These are phyloP conservation scores for Chaetomiaceae sp. DNA, from an alignment of 2,329 filamentous ascomycete species.

Conservation along the genomic window DNA sequence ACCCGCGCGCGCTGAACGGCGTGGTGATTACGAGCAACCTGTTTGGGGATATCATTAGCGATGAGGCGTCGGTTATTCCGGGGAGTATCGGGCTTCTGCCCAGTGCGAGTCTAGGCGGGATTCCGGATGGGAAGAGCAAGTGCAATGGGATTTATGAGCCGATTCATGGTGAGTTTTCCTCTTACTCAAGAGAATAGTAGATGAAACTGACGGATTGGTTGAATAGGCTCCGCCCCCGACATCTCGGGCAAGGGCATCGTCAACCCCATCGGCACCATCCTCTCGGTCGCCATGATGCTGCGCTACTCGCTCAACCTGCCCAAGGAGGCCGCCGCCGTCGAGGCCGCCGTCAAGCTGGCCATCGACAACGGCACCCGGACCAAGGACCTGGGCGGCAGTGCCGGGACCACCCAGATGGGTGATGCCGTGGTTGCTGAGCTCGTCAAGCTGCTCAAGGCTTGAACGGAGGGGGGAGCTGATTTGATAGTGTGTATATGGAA, in stretches of 20 bases:
- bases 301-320: conserved; percentile 83
- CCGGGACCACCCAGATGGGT: conserved; percentile 68
- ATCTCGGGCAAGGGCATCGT: conserved; percentile 90
- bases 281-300: conserved; percentile 93
- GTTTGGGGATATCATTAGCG: conserved; percentile 93
- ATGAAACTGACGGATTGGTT: neutral
- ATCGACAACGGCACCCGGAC: conserved; percentile 78
- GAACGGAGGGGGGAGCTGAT: neutral
- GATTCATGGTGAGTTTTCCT: conserved; percentile 68
- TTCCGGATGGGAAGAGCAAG: conserved; percentile 77
- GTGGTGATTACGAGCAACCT: conserved; percentile 90
- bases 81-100: conserved; percentile 85
- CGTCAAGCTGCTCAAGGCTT: conserved; percentile 57
- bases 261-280: conserved; percentile 86
- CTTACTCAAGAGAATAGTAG: neutral
- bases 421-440: conserved; percentile 77
- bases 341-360: conserved; percentile 73
- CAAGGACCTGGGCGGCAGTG: conserved; percentile 76
- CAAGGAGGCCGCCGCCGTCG: conserved; percentile 71
- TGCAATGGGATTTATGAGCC: conserved; percentile 97
- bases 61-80: conserved; percentile 92
- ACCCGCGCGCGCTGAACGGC: conserved; percentile 80
- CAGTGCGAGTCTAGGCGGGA: conserved; percentile 78
- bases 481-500: neutral
- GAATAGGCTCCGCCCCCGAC: conserved; percentile 76